These are phyloP conservation scores for Crataegus laevigata DNA, from an alignment of 306 rosid species.

Conservation along the genomic window DNA sequence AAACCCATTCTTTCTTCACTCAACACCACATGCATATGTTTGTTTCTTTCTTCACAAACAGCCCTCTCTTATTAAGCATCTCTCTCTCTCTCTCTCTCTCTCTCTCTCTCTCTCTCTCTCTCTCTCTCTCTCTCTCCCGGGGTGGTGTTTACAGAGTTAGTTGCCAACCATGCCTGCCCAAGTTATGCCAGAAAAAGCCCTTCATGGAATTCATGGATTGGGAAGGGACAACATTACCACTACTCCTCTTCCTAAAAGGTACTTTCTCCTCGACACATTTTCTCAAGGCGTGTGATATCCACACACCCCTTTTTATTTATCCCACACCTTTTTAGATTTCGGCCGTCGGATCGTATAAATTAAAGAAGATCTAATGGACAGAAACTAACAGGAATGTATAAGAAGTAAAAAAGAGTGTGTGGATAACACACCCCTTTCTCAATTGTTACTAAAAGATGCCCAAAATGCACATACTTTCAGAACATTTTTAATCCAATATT, in stretches of 20 bases:
- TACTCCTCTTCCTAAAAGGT: conserved; percentile 47
- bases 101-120: conserved; percentile 17
- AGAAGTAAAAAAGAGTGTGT: too few species aligned
- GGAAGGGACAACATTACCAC: conserved; percentile 25
- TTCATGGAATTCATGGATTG: conserved; percentile 38
- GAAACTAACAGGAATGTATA: too few species aligned
- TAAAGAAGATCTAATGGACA: too few species aligned
- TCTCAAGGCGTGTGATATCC: too few species aligned
- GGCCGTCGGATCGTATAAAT: too few species aligned
- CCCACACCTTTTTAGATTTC: too few species aligned
- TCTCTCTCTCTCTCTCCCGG: neutral
- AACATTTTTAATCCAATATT: neutral
- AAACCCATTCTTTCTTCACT: neutral
- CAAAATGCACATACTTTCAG: neutral
- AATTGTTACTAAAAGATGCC: neutral
- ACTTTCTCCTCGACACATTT: neutral
- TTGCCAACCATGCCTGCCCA: conserved; percentile 48
- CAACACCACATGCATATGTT: neutral
- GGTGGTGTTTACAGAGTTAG: neutral
- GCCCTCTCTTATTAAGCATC: neutral
- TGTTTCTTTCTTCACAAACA: neutral
- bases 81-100: conserved; percentile 3
- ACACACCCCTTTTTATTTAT: too few species aligned
- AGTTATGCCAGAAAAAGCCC: conserved; percentile 48
- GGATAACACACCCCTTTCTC: too few species aligned